Evolutionary conservation across 352 stramenopile species (phyloP), one percentile per base, ranked within the genome.

Genomic region (Phytophthora lateralis): DNA sequence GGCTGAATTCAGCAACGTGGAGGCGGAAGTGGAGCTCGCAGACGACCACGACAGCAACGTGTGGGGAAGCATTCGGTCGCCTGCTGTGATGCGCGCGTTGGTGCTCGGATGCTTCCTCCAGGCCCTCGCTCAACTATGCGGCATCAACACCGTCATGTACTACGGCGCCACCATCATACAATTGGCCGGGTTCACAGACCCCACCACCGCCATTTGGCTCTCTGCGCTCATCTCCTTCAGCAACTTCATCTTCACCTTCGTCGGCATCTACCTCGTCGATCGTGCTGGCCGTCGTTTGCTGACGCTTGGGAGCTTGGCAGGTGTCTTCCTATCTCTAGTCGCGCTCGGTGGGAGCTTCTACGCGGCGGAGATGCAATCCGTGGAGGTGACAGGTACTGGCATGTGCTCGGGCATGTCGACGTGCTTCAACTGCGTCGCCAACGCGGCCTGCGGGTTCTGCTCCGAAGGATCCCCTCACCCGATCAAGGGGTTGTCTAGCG

Each of bases 91-190:
- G 15, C 78, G 6, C 35, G 41, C 41, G 18, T 46, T 46, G 41
- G 41, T 55, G 3, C 47, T 93, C 9, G 84, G 84, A 34, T 93
- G 84, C 41, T 68, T 74, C 14, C 55, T 91, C 12, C 77, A 90
- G 59, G 35, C 35, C 0, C 35, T 41, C 35, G 35, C 35, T 10
- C 83, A 91, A 44, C 63, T 93, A 34, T 90, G 77, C 39, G 83
- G 84, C 29, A 93, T 94, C 64, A 94, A 92, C 59, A 92, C 81
- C 4, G 82, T 91, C 63, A 93, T 95, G 83, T 95, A 91, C 60
- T 93, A 91, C 50, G 80, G 81, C 38, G 80, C 80, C 18, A 87
- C 75, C 6, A 88, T 95, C 52, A 80, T 95, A 53, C 80, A 89
- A 59, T 78, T 91, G 65, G 85, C 85, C 8, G 85, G 85, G 4